A percentile compares a stretch with the other conserved stretches of the same genome.
Evolutionary conservation across 495 filamentous ascomycete species (phyloP).

Genomic region (Cryomyces minteri): DNA sequence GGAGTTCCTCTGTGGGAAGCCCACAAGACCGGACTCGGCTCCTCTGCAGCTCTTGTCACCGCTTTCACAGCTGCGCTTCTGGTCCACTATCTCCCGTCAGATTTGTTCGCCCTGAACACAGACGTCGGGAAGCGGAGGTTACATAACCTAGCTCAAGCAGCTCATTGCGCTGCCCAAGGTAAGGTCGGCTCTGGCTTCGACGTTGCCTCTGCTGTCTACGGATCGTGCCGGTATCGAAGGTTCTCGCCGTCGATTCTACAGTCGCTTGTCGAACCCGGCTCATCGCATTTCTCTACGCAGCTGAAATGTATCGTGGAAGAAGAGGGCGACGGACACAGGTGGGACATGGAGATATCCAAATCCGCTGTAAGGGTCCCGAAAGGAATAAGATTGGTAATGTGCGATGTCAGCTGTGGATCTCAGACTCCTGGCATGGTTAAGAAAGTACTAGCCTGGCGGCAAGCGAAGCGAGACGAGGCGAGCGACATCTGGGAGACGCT

Average conservation of each 20-base stretch:
- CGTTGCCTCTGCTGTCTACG: slow-evolving; percentile 84
- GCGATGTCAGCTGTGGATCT: slow-evolving; percentile 89
- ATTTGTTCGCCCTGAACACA: slow-evolving; percentile 28
- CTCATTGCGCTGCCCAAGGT: slow-evolving; percentile 90
- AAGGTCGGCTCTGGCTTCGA: slow-evolving; percentile 95
- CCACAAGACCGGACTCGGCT: slow-evolving; percentile 93
- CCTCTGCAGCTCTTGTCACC: slow-evolving; percentile 90
- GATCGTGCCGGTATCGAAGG: slow-evolving; percentile 73
- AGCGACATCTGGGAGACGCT: slow-evolving; percentile 51
- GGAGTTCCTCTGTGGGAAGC: slow-evolving; percentile 54
- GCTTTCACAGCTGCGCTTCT: slow-evolving; percentile 68
- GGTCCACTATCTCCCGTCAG: slow-evolving; percentile 52
- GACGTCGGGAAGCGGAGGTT: slow-evolving; percentile 26
- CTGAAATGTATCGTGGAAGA: slow-evolving; percentile 49
- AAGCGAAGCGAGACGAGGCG: slow-evolving; percentile 44
- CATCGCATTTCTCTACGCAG: slow-evolving; percentile 42
- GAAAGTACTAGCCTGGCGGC: slow-evolving; percentile 69
- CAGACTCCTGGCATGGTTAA: slow-evolving; percentile 91
- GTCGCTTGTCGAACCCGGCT: slow-evolving; percentile 40
- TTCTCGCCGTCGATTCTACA: slow-evolving; percentile 69
- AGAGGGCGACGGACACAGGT: slow-evolving; percentile 28
- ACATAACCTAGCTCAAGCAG: slow-evolving; percentile 84
- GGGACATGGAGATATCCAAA: slow-evolving; percentile 64
- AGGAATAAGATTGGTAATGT: slow-evolving; percentile 64
- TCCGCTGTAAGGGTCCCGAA: slow-evolving; percentile 42